Evolutionary conservation across 768 basidiomycete species (phyloP).

Genomic region (Trametes cingulata): DNA sequence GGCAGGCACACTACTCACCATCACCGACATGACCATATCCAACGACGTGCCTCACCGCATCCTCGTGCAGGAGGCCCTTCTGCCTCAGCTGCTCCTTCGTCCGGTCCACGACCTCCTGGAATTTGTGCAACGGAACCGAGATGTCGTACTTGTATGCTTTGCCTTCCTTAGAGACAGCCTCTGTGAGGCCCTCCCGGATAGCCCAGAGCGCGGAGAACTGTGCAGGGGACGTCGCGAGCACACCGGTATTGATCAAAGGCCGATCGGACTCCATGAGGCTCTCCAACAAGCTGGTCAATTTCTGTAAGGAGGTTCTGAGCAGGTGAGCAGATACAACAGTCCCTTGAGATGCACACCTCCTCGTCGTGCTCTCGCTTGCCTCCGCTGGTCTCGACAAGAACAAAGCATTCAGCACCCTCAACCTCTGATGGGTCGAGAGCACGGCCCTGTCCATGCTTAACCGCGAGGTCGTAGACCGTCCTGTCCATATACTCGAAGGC

Average conservation of each 20-base stretch:
- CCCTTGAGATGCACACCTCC: constrained; percentile 52
- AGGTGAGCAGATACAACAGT: not conserved
- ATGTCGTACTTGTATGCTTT: constrained; percentile 98
- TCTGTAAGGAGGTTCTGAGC: constrained; percentile 47
- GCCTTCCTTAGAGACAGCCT: constrained; percentile 91
- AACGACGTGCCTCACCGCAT: constrained; percentile 79
- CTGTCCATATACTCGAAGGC: constrained; percentile 97
- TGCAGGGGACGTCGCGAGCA: constrained; percentile 85
- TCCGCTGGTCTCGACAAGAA: constrained; percentile 93
- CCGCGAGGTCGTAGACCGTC: constrained; percentile 79
- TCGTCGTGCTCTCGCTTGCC: constrained; percentile 91
- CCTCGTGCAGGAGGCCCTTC: constrained; percentile 68
- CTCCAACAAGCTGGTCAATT: constrained; percentile 80
- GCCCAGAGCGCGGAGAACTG: constrained; percentile 92
- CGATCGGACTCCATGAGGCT: constrained; percentile 69
- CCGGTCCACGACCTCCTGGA: constrained; percentile 84
- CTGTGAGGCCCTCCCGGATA: constrained; percentile 88
- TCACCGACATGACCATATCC: constrained; percentile 98
- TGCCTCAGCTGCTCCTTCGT: constrained; percentile 70
- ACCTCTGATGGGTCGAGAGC: constrained; percentile 74
- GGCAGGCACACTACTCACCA: constrained; percentile 51
- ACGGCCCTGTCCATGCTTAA: constrained; percentile 79
- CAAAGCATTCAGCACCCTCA: constrained; percentile 81
- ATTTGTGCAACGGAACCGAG: constrained; percentile 81
- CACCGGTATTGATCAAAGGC: constrained; percentile 85